phyloP scores from a whole-genome alignment of 495 filamentous ascomycete genomes.

The Lasiosphaeria ovina region DNA sequence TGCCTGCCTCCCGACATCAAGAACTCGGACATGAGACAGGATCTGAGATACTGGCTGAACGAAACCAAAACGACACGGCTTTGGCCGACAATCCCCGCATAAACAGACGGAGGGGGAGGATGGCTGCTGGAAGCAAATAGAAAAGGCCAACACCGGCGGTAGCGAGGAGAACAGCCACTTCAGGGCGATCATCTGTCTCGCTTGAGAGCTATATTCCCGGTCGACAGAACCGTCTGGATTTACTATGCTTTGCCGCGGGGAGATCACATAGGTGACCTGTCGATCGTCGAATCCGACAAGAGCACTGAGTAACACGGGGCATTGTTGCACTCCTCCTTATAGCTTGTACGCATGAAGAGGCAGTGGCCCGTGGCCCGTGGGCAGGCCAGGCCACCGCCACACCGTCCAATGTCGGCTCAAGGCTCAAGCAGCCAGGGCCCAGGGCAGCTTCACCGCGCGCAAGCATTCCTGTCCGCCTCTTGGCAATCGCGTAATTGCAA shows the following conservation, averaged over 20 bases:
- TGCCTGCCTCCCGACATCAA: no score
- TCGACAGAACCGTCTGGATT: slow-evolving; percentile 3
- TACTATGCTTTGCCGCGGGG: slow-evolving; percentile 6
- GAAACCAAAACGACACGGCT: slow-evolving; percentile 15
- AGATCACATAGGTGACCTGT: neutral
- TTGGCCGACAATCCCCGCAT: slow-evolving; percentile 3
- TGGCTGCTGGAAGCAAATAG: no score
- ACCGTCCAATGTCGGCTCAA: neutral
- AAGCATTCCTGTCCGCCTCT: no score
- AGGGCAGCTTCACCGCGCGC: no score
- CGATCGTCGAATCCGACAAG: no score
- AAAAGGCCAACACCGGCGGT: no score
- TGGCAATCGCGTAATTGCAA: no score
- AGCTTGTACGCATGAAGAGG: no score
- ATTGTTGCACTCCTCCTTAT: no score
- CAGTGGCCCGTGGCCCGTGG: no score
- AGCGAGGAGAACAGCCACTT: neutral
- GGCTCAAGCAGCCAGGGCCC: no score
- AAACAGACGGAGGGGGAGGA: slow-evolving; percentile 7
- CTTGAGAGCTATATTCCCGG: slow-evolving; percentile 13
- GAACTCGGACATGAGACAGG: neutral
- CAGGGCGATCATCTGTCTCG: slow-evolving; percentile 26
- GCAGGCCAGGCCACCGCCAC: neutral
- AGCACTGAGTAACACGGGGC: no score
- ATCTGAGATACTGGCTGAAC: neutral